Percentiles rank a stretch among this genome's conserved stretches.
These are phyloP conservation scores for Saccharomycopsis selenospora DNA, from an alignment of 805 yeast species.

Conservation along the genomic window DNA sequence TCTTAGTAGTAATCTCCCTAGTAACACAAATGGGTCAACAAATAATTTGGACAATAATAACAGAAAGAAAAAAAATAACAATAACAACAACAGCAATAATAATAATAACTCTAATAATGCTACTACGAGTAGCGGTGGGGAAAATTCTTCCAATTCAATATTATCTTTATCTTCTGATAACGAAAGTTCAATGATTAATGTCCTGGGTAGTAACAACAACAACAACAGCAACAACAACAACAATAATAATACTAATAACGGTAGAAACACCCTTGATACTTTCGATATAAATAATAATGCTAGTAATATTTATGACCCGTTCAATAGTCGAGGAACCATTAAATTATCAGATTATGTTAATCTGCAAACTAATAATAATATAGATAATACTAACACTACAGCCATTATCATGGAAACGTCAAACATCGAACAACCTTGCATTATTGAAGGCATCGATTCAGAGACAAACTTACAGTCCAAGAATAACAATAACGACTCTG, in stretches of 20 bases:
- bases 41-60: not conserved
- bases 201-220: not conserved
- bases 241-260: not conserved
- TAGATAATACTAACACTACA: too few species aligned
- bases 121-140: slow-evolving; percentile 7
- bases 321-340: not conserved
- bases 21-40: not conserved
- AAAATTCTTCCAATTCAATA: slow-evolving; percentile 12
- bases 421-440: not conserved
- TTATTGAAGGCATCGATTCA: not conserved
- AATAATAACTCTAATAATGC: slow-evolving; percentile 7
- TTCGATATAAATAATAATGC: not conserved
- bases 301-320: too few species aligned
- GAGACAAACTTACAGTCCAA: not conserved
- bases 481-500: slow-evolving; percentile 12
- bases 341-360: not conserved
- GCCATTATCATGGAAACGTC: too few species aligned
- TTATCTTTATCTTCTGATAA: slow-evolving; percentile 18
- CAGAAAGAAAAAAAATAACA: not conserved
- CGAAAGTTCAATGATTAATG: slow-evolving; percentile 7
- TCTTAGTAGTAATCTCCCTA: too few species aligned
- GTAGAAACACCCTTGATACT: not conserved
- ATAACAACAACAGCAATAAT: not conserved
- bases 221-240: too few species aligned
- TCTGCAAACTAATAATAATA: too few species aligned